Conservation (phyloP, 805 yeast genomes). For the Pichia kluyveri region DNA sequence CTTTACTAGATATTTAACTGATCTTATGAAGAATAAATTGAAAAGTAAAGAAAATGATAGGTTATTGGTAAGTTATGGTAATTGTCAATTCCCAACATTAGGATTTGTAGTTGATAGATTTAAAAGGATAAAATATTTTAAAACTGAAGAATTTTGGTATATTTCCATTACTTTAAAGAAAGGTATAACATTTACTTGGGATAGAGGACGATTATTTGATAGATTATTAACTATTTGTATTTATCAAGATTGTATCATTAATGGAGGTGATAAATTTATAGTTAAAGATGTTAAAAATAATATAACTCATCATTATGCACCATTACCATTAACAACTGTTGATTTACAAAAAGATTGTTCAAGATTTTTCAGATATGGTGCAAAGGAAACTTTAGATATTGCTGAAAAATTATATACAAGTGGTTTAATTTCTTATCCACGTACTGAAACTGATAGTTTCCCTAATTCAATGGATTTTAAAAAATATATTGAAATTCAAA, state of each 20-base stretch:
- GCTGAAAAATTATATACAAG: constrained; percentile 83
- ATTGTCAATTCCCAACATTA: constrained; percentile 93
- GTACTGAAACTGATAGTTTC: constrained; percentile 92
- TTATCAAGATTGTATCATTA: constrained; percentile 56
- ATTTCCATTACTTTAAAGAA: constrained; percentile 42
- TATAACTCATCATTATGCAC: constrained; percentile 71
- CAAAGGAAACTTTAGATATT: constrained; percentile 63
- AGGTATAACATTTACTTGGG: constrained; percentile 56
- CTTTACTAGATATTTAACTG: constrained; percentile 73
- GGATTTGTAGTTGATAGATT: constrained; percentile 94
- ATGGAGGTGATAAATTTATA: constrained; percentile 35
- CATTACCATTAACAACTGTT: constrained; percentile 90
- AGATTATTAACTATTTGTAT: constrained; percentile 51
- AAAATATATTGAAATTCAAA: constrained; percentile 53
- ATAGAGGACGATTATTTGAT: constrained; percentile 64
- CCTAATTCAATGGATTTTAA: constrained; percentile 69
- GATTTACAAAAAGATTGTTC: constrained; percentile 86
- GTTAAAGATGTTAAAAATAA: constrained; percentile 43
- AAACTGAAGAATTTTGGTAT: constrained; percentile 75
- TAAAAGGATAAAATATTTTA: constrained; percentile 61
- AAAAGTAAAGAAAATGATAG: constrained; percentile 10
- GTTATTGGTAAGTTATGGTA: constrained; percentile 63
- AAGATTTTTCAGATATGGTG: constrained; percentile 60
- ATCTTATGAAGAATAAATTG: constrained; percentile 20
- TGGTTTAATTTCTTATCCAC: constrained; percentile 89